These are phyloP conservation scores for Anisodus acutangulus DNA, from an alignment of 257 asterid genomes.

Conservation along the genomic window DNA sequence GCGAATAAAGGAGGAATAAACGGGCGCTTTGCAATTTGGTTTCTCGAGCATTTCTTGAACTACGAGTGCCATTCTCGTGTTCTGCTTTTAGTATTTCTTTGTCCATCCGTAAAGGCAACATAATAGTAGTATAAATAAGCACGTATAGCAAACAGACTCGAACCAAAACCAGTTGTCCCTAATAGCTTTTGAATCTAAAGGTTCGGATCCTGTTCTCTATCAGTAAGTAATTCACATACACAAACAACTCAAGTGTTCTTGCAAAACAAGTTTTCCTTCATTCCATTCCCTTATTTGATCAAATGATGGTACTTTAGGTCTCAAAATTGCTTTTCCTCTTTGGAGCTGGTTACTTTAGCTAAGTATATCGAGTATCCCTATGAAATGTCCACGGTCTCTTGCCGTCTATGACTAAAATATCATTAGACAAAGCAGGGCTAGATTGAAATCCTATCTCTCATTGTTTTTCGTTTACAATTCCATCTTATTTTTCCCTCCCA, in stretches of 20 bases:
- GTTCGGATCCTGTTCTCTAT: constrained; percentile 9
- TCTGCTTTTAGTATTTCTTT: constrained; percentile 10
- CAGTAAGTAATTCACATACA: not conserved
- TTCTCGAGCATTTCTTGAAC: not conserved
- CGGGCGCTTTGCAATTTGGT: constrained; percentile 4
- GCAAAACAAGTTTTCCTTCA: constrained; percentile 20
- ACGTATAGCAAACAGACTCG: not conserved
- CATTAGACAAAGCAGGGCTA: not conserved
- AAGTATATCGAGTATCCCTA: not conserved
- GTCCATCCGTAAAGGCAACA: constrained; percentile 15
- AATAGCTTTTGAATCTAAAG: constrained; percentile 19
- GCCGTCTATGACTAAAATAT: not conserved
- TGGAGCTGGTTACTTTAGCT: not conserved
- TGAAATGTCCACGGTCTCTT: not conserved
- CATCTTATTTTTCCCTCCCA: not conserved
- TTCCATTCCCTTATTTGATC: not conserved
- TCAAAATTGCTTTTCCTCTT: not conserved
- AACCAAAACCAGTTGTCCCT: constrained; percentile 22
- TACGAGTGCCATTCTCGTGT: constrained; percentile 27
- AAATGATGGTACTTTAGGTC: not conserved
- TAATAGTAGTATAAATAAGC: constrained; percentile 13
- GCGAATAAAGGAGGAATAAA: not conserved
- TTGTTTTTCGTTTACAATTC: constrained; percentile 12
- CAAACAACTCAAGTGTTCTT: not conserved
- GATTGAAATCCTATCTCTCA: not conserved